These are phyloP conservation scores for Pythium periplocum DNA, from an alignment of 352 stramenopile genomes.

Conservation along the genomic window DNA sequence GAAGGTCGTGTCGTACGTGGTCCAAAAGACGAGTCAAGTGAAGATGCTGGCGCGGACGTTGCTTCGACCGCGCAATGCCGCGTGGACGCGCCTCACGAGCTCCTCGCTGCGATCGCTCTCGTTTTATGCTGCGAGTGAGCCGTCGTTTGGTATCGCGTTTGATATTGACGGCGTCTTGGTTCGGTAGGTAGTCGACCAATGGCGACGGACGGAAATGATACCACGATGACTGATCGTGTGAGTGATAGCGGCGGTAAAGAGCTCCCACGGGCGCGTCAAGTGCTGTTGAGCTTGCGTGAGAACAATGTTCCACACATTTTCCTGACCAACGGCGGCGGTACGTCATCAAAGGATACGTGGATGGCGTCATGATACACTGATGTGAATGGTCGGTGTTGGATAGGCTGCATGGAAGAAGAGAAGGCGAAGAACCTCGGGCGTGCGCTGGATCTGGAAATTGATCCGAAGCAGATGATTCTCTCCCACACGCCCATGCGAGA, in stretches of 20 bases:
- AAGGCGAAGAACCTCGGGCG: conserved; percentile 78
- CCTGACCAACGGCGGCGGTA: conserved; percentile 85
- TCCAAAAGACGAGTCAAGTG: no score
- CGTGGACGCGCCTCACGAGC: no score
- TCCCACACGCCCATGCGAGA: conserved; percentile 89
- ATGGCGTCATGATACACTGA: neutral
- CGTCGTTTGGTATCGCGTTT: conserved; percentile 77
- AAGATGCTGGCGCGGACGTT: no score
- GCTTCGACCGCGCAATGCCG: no score
- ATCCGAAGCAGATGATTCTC: conserved; percentile 73
- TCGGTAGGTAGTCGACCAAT: conserved; percentile 25
- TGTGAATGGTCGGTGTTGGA: conserved; percentile 3
- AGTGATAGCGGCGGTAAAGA: conserved; percentile 48
- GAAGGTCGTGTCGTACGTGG: no score
- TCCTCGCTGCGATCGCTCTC: no score
- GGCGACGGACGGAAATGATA: no score
- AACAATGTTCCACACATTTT: conserved; percentile 85
- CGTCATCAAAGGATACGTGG: neutral
- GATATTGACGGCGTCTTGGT: conserved; percentile 92
- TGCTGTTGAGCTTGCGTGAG: conserved; percentile 56
- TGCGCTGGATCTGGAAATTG: conserved; percentile 53
- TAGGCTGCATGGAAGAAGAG: conserved; percentile 75
- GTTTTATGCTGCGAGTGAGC: no score
- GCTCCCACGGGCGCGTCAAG: conserved; percentile 58
- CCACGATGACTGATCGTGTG: no score